A percentile compares a stretch with the other conserved stretches of the same genome.
Evolutionary conservation across 1,284 basidiomycete species (phyloP).

Genomic region (Moesziomyces sp.): DNA sequence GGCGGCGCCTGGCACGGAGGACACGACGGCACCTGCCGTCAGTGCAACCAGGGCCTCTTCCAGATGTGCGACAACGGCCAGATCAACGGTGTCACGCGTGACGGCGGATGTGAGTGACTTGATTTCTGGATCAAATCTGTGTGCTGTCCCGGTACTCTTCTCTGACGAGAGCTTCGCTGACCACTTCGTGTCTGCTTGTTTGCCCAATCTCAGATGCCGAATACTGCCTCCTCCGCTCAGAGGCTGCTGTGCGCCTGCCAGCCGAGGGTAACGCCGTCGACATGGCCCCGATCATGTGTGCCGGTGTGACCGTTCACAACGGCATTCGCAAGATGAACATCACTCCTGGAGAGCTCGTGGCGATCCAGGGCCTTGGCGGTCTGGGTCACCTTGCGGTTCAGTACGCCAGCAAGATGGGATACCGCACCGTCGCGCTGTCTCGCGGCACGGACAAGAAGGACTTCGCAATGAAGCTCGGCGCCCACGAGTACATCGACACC

Average conservation of each 20-base stretch:
- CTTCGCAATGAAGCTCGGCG: slow-evolving; percentile 68
- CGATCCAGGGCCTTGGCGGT: slow-evolving; percentile 69
- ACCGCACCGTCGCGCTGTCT: slow-evolving; percentile 67
- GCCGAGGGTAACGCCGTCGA: slow-evolving; percentile 68
- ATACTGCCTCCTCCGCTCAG: slow-evolving; percentile 57
- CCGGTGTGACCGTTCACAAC: slow-evolving; percentile 68
- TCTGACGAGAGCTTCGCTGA: no score
- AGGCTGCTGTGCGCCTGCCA: slow-evolving; percentile 66
- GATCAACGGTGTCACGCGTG: slow-evolving; percentile 57
- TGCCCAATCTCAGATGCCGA: slow-evolving; percentile 64
- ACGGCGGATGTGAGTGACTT: slow-evolving; percentile 39
- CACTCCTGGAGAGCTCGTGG: slow-evolving; percentile 66
- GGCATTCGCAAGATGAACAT: slow-evolving; percentile 67
- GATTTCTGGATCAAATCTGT: slow-evolving; percentile 7
- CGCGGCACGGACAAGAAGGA: slow-evolving; percentile 64
- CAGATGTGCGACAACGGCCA: slow-evolving; percentile 55
- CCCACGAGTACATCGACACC: slow-evolving; percentile 67
- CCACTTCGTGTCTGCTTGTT: slow-evolving; percentile 6
- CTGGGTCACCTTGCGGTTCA: slow-evolving; percentile 69
- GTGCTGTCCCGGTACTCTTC: no score
- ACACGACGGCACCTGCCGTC: slow-evolving; percentile 54
- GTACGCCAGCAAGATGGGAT: slow-evolving; percentile 67
- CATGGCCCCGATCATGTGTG: slow-evolving; percentile 70
- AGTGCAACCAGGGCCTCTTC: slow-evolving; percentile 62
- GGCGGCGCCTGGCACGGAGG: slow-evolving; percentile 66